These are phyloP conservation scores for Rubia peregrina DNA, from an alignment of 305 asterid genomes.

Conservation along the genomic window DNA sequence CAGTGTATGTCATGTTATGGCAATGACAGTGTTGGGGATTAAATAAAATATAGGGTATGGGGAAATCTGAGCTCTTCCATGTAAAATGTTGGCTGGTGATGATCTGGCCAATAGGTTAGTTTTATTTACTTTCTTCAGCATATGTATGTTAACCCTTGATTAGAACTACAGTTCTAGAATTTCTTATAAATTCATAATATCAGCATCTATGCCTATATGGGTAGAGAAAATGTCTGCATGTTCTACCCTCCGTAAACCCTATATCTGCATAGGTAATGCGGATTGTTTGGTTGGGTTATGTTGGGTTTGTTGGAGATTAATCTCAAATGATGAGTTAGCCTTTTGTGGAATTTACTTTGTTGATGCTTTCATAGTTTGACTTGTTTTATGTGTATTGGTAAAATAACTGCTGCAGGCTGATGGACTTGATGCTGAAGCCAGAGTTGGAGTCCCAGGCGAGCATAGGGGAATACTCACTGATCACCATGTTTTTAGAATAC, in stretches of 20 bases:
- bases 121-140: background rate
- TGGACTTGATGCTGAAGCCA: conserved; percentile 82
- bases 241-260: too few species aligned
- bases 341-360: background rate
- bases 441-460: conserved; percentile 91
- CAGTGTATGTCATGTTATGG: too few species aligned
- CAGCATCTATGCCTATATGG: background rate
- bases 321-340: background rate
- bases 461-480: conserved; percentile 88
- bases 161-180: background rate
- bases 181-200: background rate
- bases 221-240: background rate
- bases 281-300: background rate
- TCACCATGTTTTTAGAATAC: conserved; percentile 70
- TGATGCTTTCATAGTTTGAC: too few species aligned
- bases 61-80: too few species aligned
- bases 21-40: too few species aligned
- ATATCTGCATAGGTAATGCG: background rate
- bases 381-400: too few species aligned
- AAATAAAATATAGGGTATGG: too few species aligned
- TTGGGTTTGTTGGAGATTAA: background rate
- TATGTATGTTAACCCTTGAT: background rate
- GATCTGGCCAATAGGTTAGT: background rate
- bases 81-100: background rate
- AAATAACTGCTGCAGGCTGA: conserved; percentile 49